These are phyloP conservation scores for Pichia nanzhaoensis DNA, from an alignment of 805 yeast species.

Conservation along the genomic window DNA sequence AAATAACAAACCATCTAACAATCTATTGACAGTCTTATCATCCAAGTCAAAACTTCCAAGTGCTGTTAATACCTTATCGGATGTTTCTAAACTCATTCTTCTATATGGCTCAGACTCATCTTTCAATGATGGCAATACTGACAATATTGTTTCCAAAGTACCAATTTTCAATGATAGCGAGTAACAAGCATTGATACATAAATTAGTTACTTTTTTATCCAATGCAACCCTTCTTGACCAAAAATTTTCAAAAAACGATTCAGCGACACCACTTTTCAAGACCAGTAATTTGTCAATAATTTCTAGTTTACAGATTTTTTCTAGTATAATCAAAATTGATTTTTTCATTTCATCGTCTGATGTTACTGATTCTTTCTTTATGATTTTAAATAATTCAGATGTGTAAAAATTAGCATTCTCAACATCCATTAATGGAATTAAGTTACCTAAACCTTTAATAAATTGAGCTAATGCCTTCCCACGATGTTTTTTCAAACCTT, in stretches of 20 bases:
- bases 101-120: constrained; percentile 82
- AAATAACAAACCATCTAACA: constrained; percentile 73
- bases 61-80: constrained; percentile 45
- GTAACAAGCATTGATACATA: constrained; percentile 68
- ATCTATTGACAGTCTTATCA: constrained; percentile 48
- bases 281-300: constrained; percentile 47
- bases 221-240: constrained; percentile 82
- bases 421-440: constrained; percentile 81
- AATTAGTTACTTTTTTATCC: constrained; percentile 47
- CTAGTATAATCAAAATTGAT: constrained; percentile 62
- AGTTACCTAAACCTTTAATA: constrained; percentile 66
- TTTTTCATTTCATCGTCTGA: constrained; percentile 86
- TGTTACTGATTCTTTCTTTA: constrained; percentile 65
- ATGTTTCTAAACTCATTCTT: constrained; percentile 68
- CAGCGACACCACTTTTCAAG: constrained; percentile 41
- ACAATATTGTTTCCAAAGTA: constrained; percentile 49
- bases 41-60: constrained; percentile 56
- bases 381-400: constrained; percentile 58
- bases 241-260: constrained; percentile 59
- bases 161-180: constrained; percentile 65
- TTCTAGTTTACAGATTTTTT: constrained; percentile 56
- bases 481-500: constrained; percentile 66
- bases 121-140: constrained; percentile 52
- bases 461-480: constrained; percentile 75
- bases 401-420: constrained; percentile 78